A percentile compares a stretch with the other conserved stretches of the same genome.
phyloP scores from a whole-genome alignment of 2,329 filamentous ascomycete species.

The Phialophora macrospora region DNA sequence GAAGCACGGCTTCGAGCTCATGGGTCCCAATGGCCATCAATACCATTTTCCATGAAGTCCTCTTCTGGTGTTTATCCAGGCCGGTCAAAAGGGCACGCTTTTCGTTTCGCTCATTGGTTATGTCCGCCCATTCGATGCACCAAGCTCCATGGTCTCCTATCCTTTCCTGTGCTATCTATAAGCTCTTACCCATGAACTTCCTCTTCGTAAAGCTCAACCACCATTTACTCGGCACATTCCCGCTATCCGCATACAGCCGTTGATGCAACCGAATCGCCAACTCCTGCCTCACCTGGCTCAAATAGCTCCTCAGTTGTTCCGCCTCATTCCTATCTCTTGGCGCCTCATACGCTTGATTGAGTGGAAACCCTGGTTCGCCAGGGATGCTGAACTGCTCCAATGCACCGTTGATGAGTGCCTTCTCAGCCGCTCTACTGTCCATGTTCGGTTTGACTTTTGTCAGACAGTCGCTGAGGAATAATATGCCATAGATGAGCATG shows the following conservation, averaged over 20 bases:
- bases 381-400: conserved; percentile 95
- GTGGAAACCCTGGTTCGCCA: conserved; percentile 86
- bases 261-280: conserved; percentile 80
- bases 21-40: neutral
- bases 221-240: conserved; percentile 75
- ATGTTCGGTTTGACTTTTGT: conserved; percentile 81
- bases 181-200: conserved; percentile 98
- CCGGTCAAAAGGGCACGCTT: neutral
- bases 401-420: conserved; percentile 84
- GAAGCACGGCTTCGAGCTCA: neutral
- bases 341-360: conserved; percentile 96
- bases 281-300: conserved; percentile 83
- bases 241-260: conserved; percentile 78
- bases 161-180: conserved; percentile 55
- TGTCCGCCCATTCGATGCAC: neutral
- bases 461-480: conserved; percentile 90
- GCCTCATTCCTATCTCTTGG: conserved; percentile 86
- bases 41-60: neutral
- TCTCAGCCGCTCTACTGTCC: conserved; percentile 68
- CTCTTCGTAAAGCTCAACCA: conserved; percentile 99
- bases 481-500: conserved; percentile 93
- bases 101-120: neutral
- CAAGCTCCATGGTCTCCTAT: neutral
- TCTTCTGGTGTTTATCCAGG: neutral
- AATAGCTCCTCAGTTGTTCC: conserved; percentile 83